Percentiles rank a stretch among this genome's conserved stretches.
Conservation (phyloP, 2,329 filamentous ascomycete species). For the Ascochyta viciae-villosae region DNA sequence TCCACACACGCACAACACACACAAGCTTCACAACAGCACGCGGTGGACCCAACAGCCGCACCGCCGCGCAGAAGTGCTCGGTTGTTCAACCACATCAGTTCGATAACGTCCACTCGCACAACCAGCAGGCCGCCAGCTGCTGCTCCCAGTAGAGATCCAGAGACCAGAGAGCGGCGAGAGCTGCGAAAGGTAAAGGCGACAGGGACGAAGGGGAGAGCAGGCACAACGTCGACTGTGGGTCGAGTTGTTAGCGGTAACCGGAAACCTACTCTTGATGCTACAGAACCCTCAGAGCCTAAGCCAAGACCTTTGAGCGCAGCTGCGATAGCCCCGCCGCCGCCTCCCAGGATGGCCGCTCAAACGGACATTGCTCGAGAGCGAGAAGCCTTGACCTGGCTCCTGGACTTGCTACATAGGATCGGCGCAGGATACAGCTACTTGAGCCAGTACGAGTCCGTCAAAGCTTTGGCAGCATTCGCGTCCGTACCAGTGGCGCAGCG, state of each 20-base stretch:
- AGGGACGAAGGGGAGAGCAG: slow-evolving; percentile 67
- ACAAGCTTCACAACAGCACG: slow-evolving; percentile 31
- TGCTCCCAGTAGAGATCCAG: slow-evolving; percentile 59
- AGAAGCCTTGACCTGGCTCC: slow-evolving; percentile 76
- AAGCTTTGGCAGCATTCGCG: slow-evolving; percentile 77
- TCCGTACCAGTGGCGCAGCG: slow-evolving; percentile 76
- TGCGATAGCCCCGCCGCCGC: slow-evolving; percentile 32
- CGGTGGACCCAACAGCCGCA: slow-evolving; percentile 51
- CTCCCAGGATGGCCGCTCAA: slow-evolving; percentile 52
- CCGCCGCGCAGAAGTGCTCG: slow-evolving; percentile 55
- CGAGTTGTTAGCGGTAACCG: slow-evolving; percentile 90
- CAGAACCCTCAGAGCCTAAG: slow-evolving; percentile 74
- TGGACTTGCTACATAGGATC: slow-evolving; percentile 83
- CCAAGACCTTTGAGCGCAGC: slow-evolving; percentile 47
- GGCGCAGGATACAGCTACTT: slow-evolving; percentile 81
- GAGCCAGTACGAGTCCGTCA: slow-evolving; percentile 77
- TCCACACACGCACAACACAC: slow-evolving; percentile 48
- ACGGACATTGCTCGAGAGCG: slow-evolving; percentile 70
- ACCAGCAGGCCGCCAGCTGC: slow-evolving; percentile 68
- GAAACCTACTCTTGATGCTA: slow-evolving; percentile 71
- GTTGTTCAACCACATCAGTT: slow-evolving; percentile 59
- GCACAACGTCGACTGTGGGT: slow-evolving; percentile 75
- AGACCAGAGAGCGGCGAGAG: slow-evolving; percentile 71
- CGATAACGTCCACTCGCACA: slow-evolving; percentile 67
- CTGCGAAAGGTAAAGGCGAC: slow-evolving; percentile 84